Base-by-base conservation (phyloP, 2,329 filamentous ascomycete species). In the Pestalotiopsis fici region DNA sequence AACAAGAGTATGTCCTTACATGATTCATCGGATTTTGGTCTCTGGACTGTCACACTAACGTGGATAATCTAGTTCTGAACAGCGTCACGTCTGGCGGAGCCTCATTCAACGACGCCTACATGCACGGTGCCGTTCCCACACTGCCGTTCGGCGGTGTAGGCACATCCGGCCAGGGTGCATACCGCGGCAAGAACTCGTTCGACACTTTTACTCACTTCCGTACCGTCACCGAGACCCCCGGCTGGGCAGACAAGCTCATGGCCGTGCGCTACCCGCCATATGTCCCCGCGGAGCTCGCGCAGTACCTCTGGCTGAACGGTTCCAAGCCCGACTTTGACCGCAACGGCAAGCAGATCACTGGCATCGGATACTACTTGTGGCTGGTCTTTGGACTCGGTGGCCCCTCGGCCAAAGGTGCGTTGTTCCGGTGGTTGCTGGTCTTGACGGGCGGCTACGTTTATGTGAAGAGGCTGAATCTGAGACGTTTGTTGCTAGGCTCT, bases 111-210 rank as follows among this genome's bases (percentile, higher is more conserved):
- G 91, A 83, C 76, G 86, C 88, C 65, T 91, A 89, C 78, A 90
- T 91, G 82, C 92, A 94, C 78, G 90, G 86, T 68, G 86, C 87
- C 25, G 86, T 96, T 70, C 86, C 88, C 37, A 93, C 90, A 2
- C 83, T 96, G 2, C 85, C 91, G 47, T 97, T 97, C 77, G 94
- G 94, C 70, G 94, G 94, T 73, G 91, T 97, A 7, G 94, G 94
- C 70, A 87, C 91, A 72, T 93, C 90, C 57, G 94, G 94, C 65
- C 86, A 87, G 69, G 94, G 94, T 69, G 83, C 88, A 35, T 97
- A 97, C 83, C 89, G 92, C 73, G 94, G 94, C 68, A 89, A 90
- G 75, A 85, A 91, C n/a, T 88, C 86, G 2, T 93, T 93, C 78
- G 90, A 93, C 72, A 82, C 82, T 71, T 81, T 76, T 72, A 79